These are phyloP conservation scores for Colletotrichum coccodes DNA, from an alignment of 2,329 filamentous ascomycete species.

Conservation along the genomic window DNA sequence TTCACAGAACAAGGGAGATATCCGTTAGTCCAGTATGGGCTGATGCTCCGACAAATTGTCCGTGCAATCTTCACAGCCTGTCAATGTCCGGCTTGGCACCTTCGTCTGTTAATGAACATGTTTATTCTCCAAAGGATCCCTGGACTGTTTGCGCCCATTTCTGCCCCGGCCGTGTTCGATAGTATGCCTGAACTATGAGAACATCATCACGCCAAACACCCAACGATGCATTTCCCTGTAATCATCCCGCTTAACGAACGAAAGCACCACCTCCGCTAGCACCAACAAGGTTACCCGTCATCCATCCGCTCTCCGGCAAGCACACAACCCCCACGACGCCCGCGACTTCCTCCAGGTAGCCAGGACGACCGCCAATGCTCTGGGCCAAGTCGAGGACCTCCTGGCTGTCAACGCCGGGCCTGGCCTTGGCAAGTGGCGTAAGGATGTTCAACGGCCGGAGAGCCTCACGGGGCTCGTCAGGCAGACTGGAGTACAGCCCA, in stretches of 20 bases:
- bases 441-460: constrained; percentile 47
- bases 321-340: constrained; percentile 78
- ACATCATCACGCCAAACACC: not conserved
- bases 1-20: too few species aligned
- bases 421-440: constrained; percentile 58
- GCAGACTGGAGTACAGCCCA: constrained; percentile 56
- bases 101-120: not conserved
- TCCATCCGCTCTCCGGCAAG: constrained; percentile 72
- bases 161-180: not conserved
- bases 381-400: constrained; percentile 52
- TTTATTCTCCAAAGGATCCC: not conserved
- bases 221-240: not conserved
- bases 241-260: constrained; percentile 9
- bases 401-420: constrained; percentile 36
- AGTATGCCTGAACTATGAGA: not conserved
- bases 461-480: constrained; percentile 60
- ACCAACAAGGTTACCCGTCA: constrained; percentile 76
- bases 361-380: constrained; percentile 61
- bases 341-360: constrained; percentile 74
- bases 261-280: constrained; percentile 65
- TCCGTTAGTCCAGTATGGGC: too few species aligned
- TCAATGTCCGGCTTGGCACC: not conserved
- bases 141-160: not conserved
- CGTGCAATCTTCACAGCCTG: not conserved
- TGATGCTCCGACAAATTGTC: not conserved